These are phyloP conservation scores for Noccaea bulbosa DNA, from an alignment of 345 rosid genomes.

Conservation along the genomic window DNA sequence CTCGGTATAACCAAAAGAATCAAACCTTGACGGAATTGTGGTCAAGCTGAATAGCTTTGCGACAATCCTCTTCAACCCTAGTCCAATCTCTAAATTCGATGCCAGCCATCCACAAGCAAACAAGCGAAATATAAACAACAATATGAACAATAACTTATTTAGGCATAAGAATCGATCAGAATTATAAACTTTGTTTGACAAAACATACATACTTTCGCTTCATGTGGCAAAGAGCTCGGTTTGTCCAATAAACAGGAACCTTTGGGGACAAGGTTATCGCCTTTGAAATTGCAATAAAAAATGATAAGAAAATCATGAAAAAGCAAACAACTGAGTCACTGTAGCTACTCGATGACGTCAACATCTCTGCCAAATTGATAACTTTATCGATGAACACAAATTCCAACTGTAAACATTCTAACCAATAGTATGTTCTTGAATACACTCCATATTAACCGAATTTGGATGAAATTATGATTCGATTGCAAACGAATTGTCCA, in stretches of 20 bases:
- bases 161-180: background rate
- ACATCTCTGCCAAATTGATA: slow-evolving; percentile 17
- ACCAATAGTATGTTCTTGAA: background rate
- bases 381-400: background rate
- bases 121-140: background rate
- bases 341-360: background rate
- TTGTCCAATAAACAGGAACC: slow-evolving; percentile 84
- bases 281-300: slow-evolving; percentile 42
- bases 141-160: background rate
- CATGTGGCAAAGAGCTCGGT: slow-evolving; percentile 90
- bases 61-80: slow-evolving; percentile 81
- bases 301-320: background rate
- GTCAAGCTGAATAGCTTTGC: slow-evolving; percentile 76
- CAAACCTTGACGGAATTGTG: slow-evolving; percentile 69
- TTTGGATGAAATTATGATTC: background rate
- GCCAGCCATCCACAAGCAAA: slow-evolving; percentile 24
- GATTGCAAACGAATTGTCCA: background rate
- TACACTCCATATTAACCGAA: slow-evolving; percentile 1
- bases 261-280: slow-evolving; percentile 87
- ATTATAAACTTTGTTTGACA: background rate
- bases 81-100: slow-evolving; percentile 68
- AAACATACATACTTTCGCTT: slow-evolving; percentile 75
- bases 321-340: background rate
- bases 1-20: background rate
- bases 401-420: background rate